Evolutionary conservation across 2,329 filamentous ascomycete genomes (phyloP).

Genomic region (Alternaria sp.): DNA sequence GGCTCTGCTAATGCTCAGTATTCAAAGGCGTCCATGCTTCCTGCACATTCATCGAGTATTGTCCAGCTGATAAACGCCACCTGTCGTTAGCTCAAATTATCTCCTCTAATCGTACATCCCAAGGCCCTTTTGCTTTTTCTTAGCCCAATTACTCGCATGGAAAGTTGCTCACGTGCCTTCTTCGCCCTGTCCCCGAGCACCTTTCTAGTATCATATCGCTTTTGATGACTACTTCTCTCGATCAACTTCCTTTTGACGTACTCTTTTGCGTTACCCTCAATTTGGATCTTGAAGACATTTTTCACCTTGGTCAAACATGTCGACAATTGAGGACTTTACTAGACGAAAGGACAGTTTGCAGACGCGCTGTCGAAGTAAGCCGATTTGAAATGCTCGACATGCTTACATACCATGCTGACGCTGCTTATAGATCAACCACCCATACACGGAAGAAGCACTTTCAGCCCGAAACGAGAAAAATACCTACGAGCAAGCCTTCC

Average conservation of each 20-base stretch:
- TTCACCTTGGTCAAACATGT: constrained; percentile 64
- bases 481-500: constrained; percentile 63
- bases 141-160: background rate
- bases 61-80: background rate
- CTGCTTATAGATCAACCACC: constrained; percentile 49
- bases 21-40: background rate
- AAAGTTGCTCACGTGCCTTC: background rate
- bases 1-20: background rate
- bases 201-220: background rate
- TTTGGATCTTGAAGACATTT: constrained; percentile 66
- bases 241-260: constrained; percentile 70
- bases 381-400: background rate
- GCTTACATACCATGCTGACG: constrained; percentile 17
- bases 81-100: background rate
- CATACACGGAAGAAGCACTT: constrained; percentile 56
- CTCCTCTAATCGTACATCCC: background rate
- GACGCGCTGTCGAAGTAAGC: constrained; percentile 65
- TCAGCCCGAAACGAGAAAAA: constrained; percentile 48
- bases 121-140: background rate
- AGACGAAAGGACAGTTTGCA: constrained; percentile 64
- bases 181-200: background rate
- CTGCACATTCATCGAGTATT: background rate
- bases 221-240: constrained; percentile 47
- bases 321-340: constrained; percentile 61
- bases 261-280: constrained; percentile 64